A percentile compares a stretch with the other conserved stretches of the same genome.
Evolutionary conservation across 2,329 filamentous ascomycete genomes (phyloP).

Genomic region (Aspergillus sclerotialis): DNA sequence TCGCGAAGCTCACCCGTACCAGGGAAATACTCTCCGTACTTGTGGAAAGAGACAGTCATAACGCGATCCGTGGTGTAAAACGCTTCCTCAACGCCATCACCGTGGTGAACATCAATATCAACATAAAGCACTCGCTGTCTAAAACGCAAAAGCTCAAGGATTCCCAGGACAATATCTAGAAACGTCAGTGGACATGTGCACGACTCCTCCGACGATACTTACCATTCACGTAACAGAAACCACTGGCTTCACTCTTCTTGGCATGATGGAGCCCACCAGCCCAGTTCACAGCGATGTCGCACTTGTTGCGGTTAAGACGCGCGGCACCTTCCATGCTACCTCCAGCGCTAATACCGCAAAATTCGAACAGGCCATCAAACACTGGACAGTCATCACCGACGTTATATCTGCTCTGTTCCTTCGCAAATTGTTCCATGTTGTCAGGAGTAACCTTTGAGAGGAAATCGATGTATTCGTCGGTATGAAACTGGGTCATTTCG

Average conservation of each 20-base stretch:
- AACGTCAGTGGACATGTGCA: background rate
- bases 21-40: constrained; percentile 66
- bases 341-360: constrained; percentile 63
- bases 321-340: constrained; percentile 65
- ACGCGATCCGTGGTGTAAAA: constrained; percentile 66
- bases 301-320: constrained; percentile 61
- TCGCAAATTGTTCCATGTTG: constrained; percentile 90
- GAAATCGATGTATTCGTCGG: constrained; percentile 67
- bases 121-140: constrained; percentile 60
- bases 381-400: constrained; percentile 60
- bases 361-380: constrained; percentile 64
- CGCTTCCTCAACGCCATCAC: constrained; percentile 63
- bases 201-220: constrained; percentile 6
- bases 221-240: constrained; percentile 97
- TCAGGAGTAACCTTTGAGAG: constrained; percentile 87
- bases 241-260: constrained; percentile 88
- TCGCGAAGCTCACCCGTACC: constrained; percentile 63
- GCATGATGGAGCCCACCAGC: constrained; percentile 94
- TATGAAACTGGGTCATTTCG: constrained; percentile 69
- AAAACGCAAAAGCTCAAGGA: constrained; percentile 57
- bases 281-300: constrained; percentile 71
- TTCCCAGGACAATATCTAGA: constrained; percentile 59
- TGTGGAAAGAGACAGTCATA: constrained; percentile 67
- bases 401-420: constrained; percentile 78
- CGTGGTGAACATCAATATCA: constrained; percentile 62